Evolutionary conservation across 345 rosid species (phyloP), one percentile per base, ranked within the genome.

Genomic region (Sisymbrium altissimum): DNA sequence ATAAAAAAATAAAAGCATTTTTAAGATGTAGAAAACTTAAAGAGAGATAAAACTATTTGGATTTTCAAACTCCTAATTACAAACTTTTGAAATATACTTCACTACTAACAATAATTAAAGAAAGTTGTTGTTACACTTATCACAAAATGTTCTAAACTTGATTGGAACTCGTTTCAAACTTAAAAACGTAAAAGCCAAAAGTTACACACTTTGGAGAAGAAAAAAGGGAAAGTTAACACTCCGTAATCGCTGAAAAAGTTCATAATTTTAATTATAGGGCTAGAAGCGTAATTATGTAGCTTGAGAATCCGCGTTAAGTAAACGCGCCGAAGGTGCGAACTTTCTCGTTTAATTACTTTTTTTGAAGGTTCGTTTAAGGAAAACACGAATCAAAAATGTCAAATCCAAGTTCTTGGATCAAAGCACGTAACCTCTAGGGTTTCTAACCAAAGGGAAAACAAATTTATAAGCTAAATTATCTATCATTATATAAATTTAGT

Each of bases 331-430:
- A 63, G 50, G 25, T 70, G 63, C 36, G 27, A 45, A 55, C 15
- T 64, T 64, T 36, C 13, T 71, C 38, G 59, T 18, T 17, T 59
- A 58, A 30, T 39, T 19, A 64, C 45, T 14, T 66, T 27, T 23
- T 27, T 32, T 21, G 7, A 15, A 38, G 38, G 46, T 52, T 62
- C 33, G 12, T 59, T 32, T 10, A 39, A 60, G 15, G 43, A 36
- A 38, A 46, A 75, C 69, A 53, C 43, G 55, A 70, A 70, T 70
- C 80, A 64, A 32, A 64, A 38, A 70, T 57, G 80, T 77, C 67
- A 70, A 77, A 77, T 77, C 80, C 76, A 77, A 77, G 19, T 55
- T 77, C 76, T 77, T 56, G 72, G 80, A 77, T 64, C 80, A 64
- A 50, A 70, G 40, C 76, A 77, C 72, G 67, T 64, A 70, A 70